phyloP scores from a whole-genome alignment of 768 basidiomycete species.

The Mrakia frigida region DNA sequence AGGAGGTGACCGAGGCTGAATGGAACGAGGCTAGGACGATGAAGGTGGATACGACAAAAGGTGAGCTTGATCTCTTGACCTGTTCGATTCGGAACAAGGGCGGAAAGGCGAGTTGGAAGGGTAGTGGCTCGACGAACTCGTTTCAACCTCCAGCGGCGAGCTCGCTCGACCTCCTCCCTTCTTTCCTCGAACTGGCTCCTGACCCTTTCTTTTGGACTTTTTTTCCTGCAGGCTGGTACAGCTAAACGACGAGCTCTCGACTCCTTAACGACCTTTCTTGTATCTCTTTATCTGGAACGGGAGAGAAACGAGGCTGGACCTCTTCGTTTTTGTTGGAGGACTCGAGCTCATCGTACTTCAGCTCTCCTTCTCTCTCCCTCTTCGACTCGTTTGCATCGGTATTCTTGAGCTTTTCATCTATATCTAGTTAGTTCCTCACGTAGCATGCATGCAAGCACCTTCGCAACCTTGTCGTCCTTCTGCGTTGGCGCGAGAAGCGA shows the following conservation, averaged over 20 bases:
- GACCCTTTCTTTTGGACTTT: not conserved
- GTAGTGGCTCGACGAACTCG: not conserved
- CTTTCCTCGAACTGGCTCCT: too few relatives aligned
- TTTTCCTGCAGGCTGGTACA: not conserved
- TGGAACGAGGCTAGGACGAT: slow-evolving; percentile 1
- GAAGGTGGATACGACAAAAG: not conserved
- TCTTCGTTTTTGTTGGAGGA: too few relatives aligned
- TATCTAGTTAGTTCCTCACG: too few relatives aligned
- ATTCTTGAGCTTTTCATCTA: too few relatives aligned
- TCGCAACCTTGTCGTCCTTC: too few relatives aligned
- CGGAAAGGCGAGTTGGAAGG: not conserved
- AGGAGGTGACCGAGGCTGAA: slow-evolving; percentile 11
- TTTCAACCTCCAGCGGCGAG: not conserved
- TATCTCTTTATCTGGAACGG: not conserved
- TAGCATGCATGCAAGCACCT: too few relatives aligned
- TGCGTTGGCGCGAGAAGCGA: too few relatives aligned
- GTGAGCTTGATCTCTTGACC: not conserved
- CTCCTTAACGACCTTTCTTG: not conserved
- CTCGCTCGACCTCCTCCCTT: not conserved
- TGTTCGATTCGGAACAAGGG: too few relatives aligned
- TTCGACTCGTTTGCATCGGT: too few relatives aligned
- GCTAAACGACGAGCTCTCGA: not conserved
- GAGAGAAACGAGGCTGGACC: not conserved
- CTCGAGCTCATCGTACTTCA: not conserved
- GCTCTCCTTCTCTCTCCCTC: not conserved